Base-by-base conservation (phyloP, 192 early-diverging fungal genomes). In the Physocladia obscura region DNA sequence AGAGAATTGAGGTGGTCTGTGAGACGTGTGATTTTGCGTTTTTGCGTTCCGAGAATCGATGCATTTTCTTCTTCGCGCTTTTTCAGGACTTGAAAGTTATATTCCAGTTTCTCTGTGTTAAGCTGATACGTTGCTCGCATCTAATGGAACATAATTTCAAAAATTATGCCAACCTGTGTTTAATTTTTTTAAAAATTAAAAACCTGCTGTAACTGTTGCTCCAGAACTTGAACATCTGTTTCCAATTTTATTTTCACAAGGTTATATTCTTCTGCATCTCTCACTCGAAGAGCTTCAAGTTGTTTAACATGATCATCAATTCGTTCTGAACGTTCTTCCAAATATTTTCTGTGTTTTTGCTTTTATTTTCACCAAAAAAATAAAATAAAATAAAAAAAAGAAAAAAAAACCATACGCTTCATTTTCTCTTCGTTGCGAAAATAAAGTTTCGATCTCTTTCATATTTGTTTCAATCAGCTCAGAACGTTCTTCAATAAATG, bases 31-130 rank as follows among this genome's bases (percentile, higher is more conserved):
- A 87, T 83, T 57, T 83, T 83, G 49, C 85, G 70, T 67, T 87
- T 87, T 62, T 87, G 82, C 4, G 84, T 73, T n/a, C 75, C 74
- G 2, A 87, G 50, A 35, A 85, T 85, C n/a, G 80, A 82, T 1
- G 76, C 78, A 55, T 87, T 87, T 51, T 87, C 85, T 65, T 87
- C 85, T 36, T 87, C 85, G 36, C 85, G 74, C 64, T 87, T 87
- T 69, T 85, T 87, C 36, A 87, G 70, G 4, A 87, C 85, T 65
- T 85, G 83, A 34, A 77, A 84, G 71, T 87, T 87, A 70, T 87
- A 87, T 64, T 87, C 85, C 13, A 87, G 75, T 72, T 87, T 87
- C 60, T 87, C 85, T 2, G 78, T 81, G 62, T 87, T 87, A 19
- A 87, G 73, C 57, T 86, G 84, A 48, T 86, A 84, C 1, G 82